Conservation (phyloP, 2,329 filamentous ascomycete genomes). For the Colletotrichum somersetense region DNA sequence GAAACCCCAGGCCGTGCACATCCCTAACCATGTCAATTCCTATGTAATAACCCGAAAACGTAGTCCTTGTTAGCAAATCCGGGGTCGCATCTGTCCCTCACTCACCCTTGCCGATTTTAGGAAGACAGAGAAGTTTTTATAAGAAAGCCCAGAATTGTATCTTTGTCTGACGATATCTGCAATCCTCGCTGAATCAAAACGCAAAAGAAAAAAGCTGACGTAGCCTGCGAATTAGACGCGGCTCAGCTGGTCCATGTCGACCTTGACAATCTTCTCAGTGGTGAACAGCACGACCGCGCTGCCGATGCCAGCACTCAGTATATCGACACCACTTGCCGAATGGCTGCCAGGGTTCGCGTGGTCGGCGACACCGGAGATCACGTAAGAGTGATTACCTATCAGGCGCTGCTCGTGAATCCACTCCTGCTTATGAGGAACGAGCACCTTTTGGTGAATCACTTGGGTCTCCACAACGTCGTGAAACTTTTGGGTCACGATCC, state of each 20-base stretch:
- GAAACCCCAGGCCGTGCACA: not conserved
- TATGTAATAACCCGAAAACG: not conserved
- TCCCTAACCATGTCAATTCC: not conserved
- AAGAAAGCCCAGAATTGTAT: not conserved
- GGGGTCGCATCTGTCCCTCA: not conserved
- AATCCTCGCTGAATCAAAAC: not conserved
- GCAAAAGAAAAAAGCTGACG: not conserved
- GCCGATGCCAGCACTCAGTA: not conserved
- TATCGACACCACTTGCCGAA: not conserved
- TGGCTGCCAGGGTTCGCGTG: not conserved
- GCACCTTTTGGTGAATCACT: constrained; percentile 28
- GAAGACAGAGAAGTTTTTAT: not conserved
- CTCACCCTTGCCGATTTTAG: not conserved
- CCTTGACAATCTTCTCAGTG: constrained; percentile 8
- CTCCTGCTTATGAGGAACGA: constrained; percentile 3
- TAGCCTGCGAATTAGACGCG: not conserved
- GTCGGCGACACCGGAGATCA: constrained; percentile 18
- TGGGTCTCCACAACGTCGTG: constrained; percentile 41
- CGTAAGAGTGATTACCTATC: constrained; percentile 12
- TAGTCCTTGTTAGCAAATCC: not conserved
- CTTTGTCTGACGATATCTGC: not conserved
- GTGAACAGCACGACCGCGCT: constrained; percentile 6
- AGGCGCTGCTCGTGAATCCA: constrained; percentile 14
- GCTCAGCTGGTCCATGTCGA: not conserved
- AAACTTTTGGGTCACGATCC: constrained; percentile 44